Conservation (phyloP, 306 rosid species). For the Ochetophila trinervis region DNA sequence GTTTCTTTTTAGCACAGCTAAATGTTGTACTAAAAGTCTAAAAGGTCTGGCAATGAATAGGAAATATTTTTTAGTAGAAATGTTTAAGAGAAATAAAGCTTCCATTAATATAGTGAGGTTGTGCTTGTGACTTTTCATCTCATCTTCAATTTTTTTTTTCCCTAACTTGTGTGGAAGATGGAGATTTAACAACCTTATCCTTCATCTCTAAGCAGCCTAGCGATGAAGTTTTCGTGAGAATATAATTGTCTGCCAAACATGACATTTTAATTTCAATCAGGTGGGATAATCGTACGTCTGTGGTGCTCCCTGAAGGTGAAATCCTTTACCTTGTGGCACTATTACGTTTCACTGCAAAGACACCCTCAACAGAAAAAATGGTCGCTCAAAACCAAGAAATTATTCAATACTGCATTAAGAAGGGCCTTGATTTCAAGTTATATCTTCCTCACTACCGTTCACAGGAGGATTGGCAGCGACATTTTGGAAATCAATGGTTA, state of each 20-base stretch:
- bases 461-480: slow-evolving; percentile 68
- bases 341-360: slow-evolving; percentile 57
- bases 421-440: slow-evolving; percentile 63
- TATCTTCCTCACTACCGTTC: slow-evolving; percentile 82
- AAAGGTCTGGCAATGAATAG: neutral
- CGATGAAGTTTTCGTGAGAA: neutral
- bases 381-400: slow-evolving; percentile 72
- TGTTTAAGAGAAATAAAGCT: neutral
- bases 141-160: slow-evolving; percentile 1
- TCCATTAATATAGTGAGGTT: neutral
- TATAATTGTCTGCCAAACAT: neutral
- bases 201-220: neutral
- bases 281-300: slow-evolving; percentile 89
- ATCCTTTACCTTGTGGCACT: slow-evolving; percentile 83
- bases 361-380: slow-evolving; percentile 37
- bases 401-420: slow-evolving; percentile 41
- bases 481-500: slow-evolving; percentile 70
- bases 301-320: slow-evolving; percentile 68
- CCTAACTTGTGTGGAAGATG: neutral
- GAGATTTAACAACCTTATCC: slow-evolving; percentile 4
- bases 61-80: neutral
- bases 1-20: too few species aligned
- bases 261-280: slow-evolving; percentile 26
- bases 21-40: too few species aligned
- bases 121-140: slow-evolving; percentile 8